These are phyloP conservation scores for Tephrocybe sp. DNA, from an alignment of 768 basidiomycete genomes.

Conservation along the genomic window DNA sequence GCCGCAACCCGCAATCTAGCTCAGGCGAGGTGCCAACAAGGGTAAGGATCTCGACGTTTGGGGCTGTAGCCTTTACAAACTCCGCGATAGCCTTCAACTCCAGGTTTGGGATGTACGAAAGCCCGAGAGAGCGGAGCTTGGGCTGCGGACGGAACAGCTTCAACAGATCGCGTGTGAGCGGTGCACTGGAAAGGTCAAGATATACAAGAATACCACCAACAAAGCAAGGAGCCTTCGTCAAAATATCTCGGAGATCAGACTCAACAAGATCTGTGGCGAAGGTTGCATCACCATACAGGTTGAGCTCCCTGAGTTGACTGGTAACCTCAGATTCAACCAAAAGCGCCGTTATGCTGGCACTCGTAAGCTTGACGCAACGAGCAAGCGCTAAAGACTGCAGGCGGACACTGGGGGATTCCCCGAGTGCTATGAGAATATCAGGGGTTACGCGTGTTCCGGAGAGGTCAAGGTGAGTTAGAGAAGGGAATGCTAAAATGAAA, in stretches of 20 bases:
- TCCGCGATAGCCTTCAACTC: slow-evolving; percentile 61
- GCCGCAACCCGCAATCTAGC: slow-evolving; percentile 55
- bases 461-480: slow-evolving; percentile 87
- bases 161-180: slow-evolving; percentile 59
- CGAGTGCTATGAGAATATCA: slow-evolving; percentile 70
- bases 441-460: slow-evolving; percentile 84
- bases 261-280: slow-evolving; percentile 71
- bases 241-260: slow-evolving; percentile 65
- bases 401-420: slow-evolving; percentile 60
- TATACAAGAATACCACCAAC: slow-evolving; percentile 72
- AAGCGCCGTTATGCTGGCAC: slow-evolving; percentile 74
- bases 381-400: slow-evolving; percentile 82
- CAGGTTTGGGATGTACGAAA: slow-evolving; percentile 81
- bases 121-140: slow-evolving; percentile 81
- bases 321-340: slow-evolving; percentile 69
- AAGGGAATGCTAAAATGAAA: slow-evolving; percentile 81
- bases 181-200: slow-evolving; percentile 87
- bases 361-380: slow-evolving; percentile 82
- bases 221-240: slow-evolving; percentile 81
- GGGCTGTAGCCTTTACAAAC: slow-evolving; percentile 69
- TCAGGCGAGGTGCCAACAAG: slow-evolving; percentile 76
- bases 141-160: slow-evolving; percentile 62
- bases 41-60: slow-evolving; percentile 84
- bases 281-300: slow-evolving; percentile 87
- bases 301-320: slow-evolving; percentile 67